Conservation (phyloP, 2,329 filamentous ascomycete genomes). For the Coniochaeta sp. region DNA sequence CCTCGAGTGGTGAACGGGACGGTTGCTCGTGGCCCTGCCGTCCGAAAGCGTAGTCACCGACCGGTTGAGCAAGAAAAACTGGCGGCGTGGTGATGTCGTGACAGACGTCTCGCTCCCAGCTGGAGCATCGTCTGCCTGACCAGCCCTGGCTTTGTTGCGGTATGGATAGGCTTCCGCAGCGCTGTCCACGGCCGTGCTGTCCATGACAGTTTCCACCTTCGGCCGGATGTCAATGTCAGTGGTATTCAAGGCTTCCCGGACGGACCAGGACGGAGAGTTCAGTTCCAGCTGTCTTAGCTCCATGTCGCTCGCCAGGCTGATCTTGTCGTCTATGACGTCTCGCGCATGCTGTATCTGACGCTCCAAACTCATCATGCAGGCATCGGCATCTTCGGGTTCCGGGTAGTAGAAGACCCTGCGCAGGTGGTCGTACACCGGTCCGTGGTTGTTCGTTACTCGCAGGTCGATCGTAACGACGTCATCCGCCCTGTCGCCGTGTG, state of each 20-base stretch:
- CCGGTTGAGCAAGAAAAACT: neutral
- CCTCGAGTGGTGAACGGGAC: too few relatives aligned
- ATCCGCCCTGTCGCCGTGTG: slow-evolving; percentile 32
- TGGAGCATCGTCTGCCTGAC: neutral
- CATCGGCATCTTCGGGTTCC: slow-evolving; percentile 33
- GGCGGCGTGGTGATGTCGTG: neutral
- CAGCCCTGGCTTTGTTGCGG: too few relatives aligned
- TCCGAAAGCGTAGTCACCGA: neutral
- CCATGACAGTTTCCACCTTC: slow-evolving; percentile 40
- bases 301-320: slow-evolving; percentile 38
- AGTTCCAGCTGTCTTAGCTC: slow-evolving; percentile 40
- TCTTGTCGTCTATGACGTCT: slow-evolving; percentile 31
- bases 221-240: slow-evolving; percentile 33
- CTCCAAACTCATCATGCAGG: slow-evolving; percentile 34
- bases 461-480: slow-evolving; percentile 39
- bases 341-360: slow-evolving; percentile 27
- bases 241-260: slow-evolving; percentile 39
- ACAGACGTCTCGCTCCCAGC: neutral
- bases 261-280: slow-evolving; percentile 35
- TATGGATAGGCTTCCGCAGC: too few relatives aligned
- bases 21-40: too few relatives aligned
- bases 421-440: slow-evolving; percentile 38
- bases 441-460: slow-evolving; percentile 41
- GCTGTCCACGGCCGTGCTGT: too few relatives aligned
- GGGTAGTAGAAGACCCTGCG: slow-evolving; percentile 36